Conservation (phyloP, 129 eudicot species). For the Heracleum sosnowskyi region DNA sequence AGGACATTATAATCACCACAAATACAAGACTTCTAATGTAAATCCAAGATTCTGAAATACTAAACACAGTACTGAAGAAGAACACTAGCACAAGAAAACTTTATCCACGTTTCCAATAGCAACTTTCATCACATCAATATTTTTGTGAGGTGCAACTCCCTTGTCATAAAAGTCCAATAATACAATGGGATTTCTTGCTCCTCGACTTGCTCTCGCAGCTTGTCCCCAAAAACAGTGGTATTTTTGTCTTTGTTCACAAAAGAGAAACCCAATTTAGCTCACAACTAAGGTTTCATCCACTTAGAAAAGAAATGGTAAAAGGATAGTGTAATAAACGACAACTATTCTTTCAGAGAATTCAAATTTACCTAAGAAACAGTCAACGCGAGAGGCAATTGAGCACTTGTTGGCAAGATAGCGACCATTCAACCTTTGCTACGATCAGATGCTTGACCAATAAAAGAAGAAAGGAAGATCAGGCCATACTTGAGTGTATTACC, state of each 20-base stretch:
- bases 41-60: neutral
- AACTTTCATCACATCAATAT: slow-evolving; percentile 86
- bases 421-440: slow-evolving; percentile 88
- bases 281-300: neutral
- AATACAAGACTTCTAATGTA: neutral
- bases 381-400: slow-evolving; percentile 84
- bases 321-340: neutral
- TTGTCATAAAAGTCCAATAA: slow-evolving; percentile 14
- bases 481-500: slow-evolving; percentile 97
- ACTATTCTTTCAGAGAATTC: neutral
- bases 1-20: neutral
- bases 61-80: neutral
- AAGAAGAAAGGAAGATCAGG: slow-evolving; percentile 87
- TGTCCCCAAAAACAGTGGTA: slow-evolving; percentile 74
- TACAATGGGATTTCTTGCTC: no score
- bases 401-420: slow-evolving; percentile 98
- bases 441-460: slow-evolving; percentile 90
- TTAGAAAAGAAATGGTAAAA: neutral
- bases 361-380: slow-evolving; percentile 64
- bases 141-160: slow-evolving; percentile 96
- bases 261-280: neutral
- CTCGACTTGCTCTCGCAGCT: slow-evolving; percentile 66
- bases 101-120: slow-evolving; percentile 49
- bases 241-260: slow-evolving; percentile 39
- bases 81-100: neutral